Conservation (phyloP, 306 rosid genomes). For the Cicer cuneatum region DNA sequence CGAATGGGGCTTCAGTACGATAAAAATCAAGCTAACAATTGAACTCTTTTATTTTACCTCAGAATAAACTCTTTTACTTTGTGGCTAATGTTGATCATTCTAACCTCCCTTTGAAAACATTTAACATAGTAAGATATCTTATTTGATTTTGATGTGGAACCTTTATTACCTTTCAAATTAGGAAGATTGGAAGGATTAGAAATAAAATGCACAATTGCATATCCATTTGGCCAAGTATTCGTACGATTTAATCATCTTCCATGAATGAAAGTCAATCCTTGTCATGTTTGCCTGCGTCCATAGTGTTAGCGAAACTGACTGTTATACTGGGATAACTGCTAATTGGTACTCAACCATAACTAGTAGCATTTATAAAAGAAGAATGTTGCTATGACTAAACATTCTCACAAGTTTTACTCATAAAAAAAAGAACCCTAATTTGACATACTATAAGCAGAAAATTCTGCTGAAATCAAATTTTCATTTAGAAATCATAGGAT, state of each 20-base stretch:
- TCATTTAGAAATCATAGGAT: conserved; percentile 3
- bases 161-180: background rate
- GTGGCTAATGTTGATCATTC: background rate
- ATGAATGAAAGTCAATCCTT: conserved; percentile 7
- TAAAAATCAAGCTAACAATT: background rate
- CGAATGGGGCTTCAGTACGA: background rate
- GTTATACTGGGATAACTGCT: background rate
- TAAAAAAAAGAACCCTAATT: conserved; percentile 15
- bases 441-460: conserved; percentile 8
- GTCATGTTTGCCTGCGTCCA: background rate
- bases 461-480: background rate
- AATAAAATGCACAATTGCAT: background rate
- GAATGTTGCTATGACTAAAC: conserved; percentile 21
- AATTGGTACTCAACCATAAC: background rate
- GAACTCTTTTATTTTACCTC: background rate
- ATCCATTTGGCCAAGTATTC: background rate
- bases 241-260: background rate
- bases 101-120: background rate
- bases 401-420: conserved; percentile 6
- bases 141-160: conserved; percentile 5
- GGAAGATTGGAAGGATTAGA: conserved; percentile 5
- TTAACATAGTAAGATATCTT: conserved; percentile 1
- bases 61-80: background rate
- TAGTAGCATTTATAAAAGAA: conserved; percentile 16
- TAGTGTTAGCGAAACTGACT: background rate